These are phyloP conservation scores for Gloeopeniophorella convolvens DNA, from an alignment of 768 basidiomycete genomes.

Conservation along the genomic window DNA sequence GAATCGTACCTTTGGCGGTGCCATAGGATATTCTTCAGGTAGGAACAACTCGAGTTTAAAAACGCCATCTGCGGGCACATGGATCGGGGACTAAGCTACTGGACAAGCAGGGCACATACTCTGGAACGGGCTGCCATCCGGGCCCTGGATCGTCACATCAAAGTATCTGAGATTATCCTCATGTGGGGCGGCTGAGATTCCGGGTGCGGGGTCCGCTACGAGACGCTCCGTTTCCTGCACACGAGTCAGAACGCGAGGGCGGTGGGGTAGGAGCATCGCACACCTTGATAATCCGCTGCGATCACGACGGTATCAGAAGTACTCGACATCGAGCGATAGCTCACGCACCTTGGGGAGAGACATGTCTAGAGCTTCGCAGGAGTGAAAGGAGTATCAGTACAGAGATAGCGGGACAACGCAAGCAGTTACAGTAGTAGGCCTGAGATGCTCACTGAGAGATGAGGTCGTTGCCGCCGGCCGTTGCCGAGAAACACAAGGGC, in stretches of 20 bases:
- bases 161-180: constrained; percentile 98
- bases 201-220: constrained; percentile 93
- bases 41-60: constrained; percentile 97
- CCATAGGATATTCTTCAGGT: constrained; percentile 99
- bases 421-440: not conserved
- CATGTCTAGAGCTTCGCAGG: constrained; percentile 29
- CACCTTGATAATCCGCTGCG: constrained; percentile 50
- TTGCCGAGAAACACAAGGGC: not conserved
- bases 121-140: constrained; percentile 88
- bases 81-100: not conserved
- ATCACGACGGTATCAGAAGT: constrained; percentile 16
- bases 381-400: not conserved
- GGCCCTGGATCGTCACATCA: constrained; percentile 95
- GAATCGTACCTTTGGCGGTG: constrained; percentile 96
- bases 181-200: constrained; percentile 91
- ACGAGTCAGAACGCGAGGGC: not conserved
- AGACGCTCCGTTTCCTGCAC: constrained; percentile 93
- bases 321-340: not conserved
- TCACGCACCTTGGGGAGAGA: constrained; percentile 46
- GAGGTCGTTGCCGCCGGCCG: not conserved
- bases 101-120: constrained; percentile 25
- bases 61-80: constrained; percentile 57
- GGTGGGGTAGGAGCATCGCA: constrained; percentile 8
- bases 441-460: no score
- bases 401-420: not conserved